Evolutionary conservation across 2,329 filamentous ascomycete genomes (phyloP).

Genomic region (Exophiala sp.): DNA sequence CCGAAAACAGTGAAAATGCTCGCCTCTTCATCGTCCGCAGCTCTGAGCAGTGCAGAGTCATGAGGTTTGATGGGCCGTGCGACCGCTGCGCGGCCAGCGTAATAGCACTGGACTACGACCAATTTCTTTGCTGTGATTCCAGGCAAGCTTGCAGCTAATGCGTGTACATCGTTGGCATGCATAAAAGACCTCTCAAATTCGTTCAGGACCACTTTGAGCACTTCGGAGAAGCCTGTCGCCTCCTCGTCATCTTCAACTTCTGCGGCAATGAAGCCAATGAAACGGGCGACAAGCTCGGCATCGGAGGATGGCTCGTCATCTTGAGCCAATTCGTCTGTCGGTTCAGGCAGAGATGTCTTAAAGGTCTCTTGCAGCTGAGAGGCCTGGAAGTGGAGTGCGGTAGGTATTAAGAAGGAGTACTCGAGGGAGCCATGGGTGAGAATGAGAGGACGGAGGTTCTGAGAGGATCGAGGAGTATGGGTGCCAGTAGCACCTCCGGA

Average conservation of each 20-base stretch:
- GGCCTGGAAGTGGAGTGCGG: conserved; percentile 92
- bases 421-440: conserved; percentile 93
- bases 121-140: conserved; percentile 93
- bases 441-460: conserved; percentile 86
- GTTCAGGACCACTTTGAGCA: conserved; percentile 86
- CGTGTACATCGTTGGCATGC: conserved; percentile 93
- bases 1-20: conserved; percentile 92
- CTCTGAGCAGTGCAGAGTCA: conserved; percentile 87
- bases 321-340: conserved; percentile 94
- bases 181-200: conserved; percentile 97
- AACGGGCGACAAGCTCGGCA: conserved; percentile 86
- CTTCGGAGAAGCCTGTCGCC: conserved; percentile 84
- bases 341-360: conserved; percentile 74
- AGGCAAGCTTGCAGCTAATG: conserved; percentile 76
- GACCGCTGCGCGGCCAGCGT: conserved; percentile 76
- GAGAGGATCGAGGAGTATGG: conserved; percentile 89
- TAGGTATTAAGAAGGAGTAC: conserved; percentile 92
- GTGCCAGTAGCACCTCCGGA: conserved; percentile 70
- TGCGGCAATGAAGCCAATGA: conserved; percentile 82
- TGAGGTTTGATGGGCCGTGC: conserved; percentile 87
- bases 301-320: conserved; percentile 99
- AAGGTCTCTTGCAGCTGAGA: conserved; percentile 92
- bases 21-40: conserved; percentile 77
- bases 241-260: conserved; percentile 89
- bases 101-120: conserved; percentile 85